These are phyloP conservation scores for Arthroderma uncinatum DNA, from an alignment of 2,329 filamentous ascomycete species.

Conservation along the genomic window DNA sequence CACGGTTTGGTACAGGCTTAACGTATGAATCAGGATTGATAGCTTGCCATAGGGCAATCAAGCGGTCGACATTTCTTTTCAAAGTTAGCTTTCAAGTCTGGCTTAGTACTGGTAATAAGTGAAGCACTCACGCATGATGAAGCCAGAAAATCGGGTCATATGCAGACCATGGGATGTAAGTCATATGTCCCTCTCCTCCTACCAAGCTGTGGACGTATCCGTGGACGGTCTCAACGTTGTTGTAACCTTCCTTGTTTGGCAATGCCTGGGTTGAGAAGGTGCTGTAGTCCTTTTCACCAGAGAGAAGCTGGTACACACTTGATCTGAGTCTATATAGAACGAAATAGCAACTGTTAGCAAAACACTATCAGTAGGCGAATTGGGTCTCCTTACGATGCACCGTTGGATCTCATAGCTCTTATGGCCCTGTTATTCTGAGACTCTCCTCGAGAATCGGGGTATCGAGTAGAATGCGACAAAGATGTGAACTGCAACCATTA, in stretches of 20 bases:
- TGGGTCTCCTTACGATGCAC: slow-evolving; percentile 15
- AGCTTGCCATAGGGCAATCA: slow-evolving; percentile 66
- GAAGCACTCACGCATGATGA: slow-evolving; percentile 46
- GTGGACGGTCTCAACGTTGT: slow-evolving; percentile 37
- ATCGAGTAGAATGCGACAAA: slow-evolving; percentile 13
- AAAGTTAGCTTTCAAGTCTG: background rate
- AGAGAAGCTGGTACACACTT: slow-evolving; percentile 22
- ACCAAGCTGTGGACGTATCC: slow-evolving; percentile 42
- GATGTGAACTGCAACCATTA: slow-evolving; percentile 7
- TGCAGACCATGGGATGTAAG: slow-evolving; percentile 57
- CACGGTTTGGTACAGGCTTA: slow-evolving; percentile 43
- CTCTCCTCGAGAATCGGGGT: slow-evolving; percentile 13
- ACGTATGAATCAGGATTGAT: slow-evolving; percentile 60
- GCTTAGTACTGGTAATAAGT: background rate
- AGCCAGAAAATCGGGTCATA: slow-evolving; percentile 74
- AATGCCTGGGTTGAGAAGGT: slow-evolving; percentile 18
- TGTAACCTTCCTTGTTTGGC: slow-evolving; percentile 14
- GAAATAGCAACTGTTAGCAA: background rate
- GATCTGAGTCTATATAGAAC: slow-evolving; percentile 15
- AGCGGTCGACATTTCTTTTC: slow-evolving; percentile 55
- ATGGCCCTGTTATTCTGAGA: slow-evolving; percentile 14
- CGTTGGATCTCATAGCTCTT: slow-evolving; percentile 15
- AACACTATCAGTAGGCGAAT: background rate
- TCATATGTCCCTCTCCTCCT: slow-evolving; percentile 56
- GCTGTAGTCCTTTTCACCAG: slow-evolving; percentile 20